Conservation (phyloP, 2,329 filamentous ascomycete species). For the Paraphoma sp. region DNA sequence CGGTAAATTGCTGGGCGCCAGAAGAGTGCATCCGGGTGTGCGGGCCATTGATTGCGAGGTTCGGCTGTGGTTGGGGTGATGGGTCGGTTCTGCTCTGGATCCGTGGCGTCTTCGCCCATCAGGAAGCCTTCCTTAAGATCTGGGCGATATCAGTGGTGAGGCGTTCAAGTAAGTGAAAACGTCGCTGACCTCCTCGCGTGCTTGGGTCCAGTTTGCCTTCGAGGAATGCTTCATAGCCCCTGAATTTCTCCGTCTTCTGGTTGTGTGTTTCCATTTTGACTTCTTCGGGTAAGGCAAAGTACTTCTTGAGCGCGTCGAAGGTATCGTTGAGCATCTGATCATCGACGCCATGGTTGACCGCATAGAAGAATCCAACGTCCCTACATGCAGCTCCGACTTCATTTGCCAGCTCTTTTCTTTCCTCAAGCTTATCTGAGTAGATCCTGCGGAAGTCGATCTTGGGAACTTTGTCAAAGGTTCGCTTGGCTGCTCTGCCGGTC, state of each 20-base stretch:
- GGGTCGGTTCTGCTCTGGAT: slow-evolving; percentile 36
- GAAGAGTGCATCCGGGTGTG: slow-evolving; percentile 33
- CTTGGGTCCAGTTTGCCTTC: slow-evolving; percentile 46
- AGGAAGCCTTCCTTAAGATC: slow-evolving; percentile 46
- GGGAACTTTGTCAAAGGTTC: slow-evolving; percentile 33
- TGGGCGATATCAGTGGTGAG: slow-evolving; percentile 6
- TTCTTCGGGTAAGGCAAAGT: slow-evolving; percentile 39
- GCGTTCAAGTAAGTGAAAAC: background rate
- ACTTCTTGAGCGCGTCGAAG: slow-evolving; percentile 35
- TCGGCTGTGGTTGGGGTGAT: slow-evolving; percentile 16
- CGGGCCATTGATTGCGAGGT: slow-evolving; percentile 42
- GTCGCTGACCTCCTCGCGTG: slow-evolving; percentile 37
- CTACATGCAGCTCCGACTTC: slow-evolving; percentile 43
- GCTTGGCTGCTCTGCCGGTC: slow-evolving; percentile 29
- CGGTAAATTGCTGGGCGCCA: slow-evolving; percentile 38
- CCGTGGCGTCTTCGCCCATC: slow-evolving; percentile 44
- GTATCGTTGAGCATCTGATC: slow-evolving; percentile 34
- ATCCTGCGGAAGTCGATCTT: slow-evolving; percentile 41
- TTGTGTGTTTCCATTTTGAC: slow-evolving; percentile 47
- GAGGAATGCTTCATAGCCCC: slow-evolving; percentile 46
- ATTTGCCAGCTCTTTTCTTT: slow-evolving; percentile 31
- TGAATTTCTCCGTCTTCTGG: slow-evolving; percentile 43
- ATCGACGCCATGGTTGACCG: slow-evolving; percentile 40
- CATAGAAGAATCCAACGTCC: slow-evolving; percentile 44
- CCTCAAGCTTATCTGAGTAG: slow-evolving; percentile 31